Conservation (phyloP, 1,284 basidiomycete genomes). For the Ustilago lituana region DNA sequence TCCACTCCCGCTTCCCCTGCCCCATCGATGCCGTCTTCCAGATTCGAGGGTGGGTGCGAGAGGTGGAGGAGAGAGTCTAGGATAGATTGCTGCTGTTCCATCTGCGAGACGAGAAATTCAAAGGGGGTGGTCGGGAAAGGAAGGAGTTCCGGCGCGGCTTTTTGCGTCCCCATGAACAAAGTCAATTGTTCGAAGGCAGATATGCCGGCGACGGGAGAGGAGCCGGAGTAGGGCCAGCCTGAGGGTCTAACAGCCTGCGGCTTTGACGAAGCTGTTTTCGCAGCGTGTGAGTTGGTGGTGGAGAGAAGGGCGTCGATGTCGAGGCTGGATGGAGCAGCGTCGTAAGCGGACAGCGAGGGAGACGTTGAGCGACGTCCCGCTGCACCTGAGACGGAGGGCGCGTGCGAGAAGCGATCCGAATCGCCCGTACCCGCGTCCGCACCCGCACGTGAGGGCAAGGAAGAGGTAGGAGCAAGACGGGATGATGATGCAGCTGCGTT, state of each 20-base stretch:
- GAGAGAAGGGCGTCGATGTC: constrained; percentile 34
- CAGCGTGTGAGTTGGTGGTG: background rate
- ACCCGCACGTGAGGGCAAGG: background rate
- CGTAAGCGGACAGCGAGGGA: constrained; percentile 6
- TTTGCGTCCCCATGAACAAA: constrained; percentile 26
- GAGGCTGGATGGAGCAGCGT: constrained; percentile 20
- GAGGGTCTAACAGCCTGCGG: too few species aligned
- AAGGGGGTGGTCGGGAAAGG: constrained; percentile 35
- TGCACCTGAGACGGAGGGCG: constrained; percentile 1
- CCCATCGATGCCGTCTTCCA: background rate
- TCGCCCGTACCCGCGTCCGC: too few species aligned
- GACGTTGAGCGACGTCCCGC: constrained; percentile 1
- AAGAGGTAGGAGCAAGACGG: constrained; percentile 4
- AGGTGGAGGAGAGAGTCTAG: constrained; percentile 46
- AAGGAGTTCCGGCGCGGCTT: constrained; percentile 33
- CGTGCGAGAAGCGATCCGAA: constrained; percentile 3
- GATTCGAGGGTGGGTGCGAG: background rate
- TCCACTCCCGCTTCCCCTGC: constrained; percentile 7
- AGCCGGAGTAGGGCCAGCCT: constrained; percentile 24
- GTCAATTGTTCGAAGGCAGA: constrained; percentile 33
- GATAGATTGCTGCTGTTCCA: constrained; percentile 58
- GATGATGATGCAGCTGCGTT: constrained; percentile 19
- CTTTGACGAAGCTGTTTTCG: too few species aligned
- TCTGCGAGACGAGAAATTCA: constrained; percentile 31
- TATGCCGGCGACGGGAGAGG: constrained; percentile 5